phyloP scores from a whole-genome alignment of 176 grass and related monocot species.

The Oryza nivara region DNA sequence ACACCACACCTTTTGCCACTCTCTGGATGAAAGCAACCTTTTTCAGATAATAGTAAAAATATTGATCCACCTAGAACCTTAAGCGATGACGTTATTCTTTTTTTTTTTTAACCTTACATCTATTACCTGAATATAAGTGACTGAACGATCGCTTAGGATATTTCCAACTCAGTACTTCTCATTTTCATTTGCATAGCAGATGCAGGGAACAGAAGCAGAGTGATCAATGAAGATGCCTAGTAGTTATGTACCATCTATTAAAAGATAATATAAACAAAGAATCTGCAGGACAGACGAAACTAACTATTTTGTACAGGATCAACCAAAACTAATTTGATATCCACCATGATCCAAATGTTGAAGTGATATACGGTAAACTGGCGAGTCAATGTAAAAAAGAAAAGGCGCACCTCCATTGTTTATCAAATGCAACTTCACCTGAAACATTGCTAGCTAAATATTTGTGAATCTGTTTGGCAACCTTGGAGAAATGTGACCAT shows the following conservation, averaged over 20 bases:
- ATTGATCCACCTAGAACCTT: neutral
- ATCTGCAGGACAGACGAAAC: slow-evolving; percentile 2
- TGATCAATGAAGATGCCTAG: neutral
- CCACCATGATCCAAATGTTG: slow-evolving; percentile 17
- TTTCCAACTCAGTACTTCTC: neutral
- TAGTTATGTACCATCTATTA: slow-evolving; percentile 4
- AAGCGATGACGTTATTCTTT: slow-evolving; percentile 17
- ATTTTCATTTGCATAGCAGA: slow-evolving; percentile 26
- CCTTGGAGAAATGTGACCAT: slow-evolving; percentile 67
- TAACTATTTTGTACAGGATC: neutral
- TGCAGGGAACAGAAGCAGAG: slow-evolving; percentile 3
- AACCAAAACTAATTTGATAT: slow-evolving; percentile 26
- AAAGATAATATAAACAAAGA: neutral
- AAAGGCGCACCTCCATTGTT: slow-evolving; percentile 13
- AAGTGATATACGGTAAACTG: neutral
- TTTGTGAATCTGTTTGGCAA: slow-evolving; percentile 51
- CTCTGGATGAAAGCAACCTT: neutral
- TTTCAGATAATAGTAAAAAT: slow-evolving; percentile 18
- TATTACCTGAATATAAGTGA: slow-evolving; percentile 27
- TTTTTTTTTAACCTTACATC: slow-evolving; percentile 8
- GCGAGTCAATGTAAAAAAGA: neutral
- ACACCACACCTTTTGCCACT: slow-evolving; percentile 11
- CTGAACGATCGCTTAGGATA: neutral
- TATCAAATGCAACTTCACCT: slow-evolving; percentile 12
- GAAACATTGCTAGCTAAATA: slow-evolving; percentile 26